Conservation (phyloP, 177 flowering plant species). For the Vitis hybrid region DNA sequence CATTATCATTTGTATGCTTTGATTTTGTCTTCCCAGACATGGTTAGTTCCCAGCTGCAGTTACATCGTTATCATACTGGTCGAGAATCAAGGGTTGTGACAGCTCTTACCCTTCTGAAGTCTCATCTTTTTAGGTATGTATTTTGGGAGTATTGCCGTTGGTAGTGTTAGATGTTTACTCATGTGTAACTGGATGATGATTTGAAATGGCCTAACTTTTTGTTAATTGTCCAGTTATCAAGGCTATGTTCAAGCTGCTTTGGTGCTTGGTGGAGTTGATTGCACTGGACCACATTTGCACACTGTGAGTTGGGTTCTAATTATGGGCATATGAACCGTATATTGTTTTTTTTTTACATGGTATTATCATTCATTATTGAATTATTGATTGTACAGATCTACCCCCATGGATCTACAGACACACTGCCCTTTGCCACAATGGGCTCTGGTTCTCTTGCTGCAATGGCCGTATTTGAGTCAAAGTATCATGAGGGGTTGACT, state of each 20-base stretch:
- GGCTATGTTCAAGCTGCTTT: conserved; percentile 92
- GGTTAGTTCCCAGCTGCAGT: conserved; percentile 35
- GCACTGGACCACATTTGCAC: conserved; percentile 95
- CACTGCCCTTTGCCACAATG: conserved; percentile 96
- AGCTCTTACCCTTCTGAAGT: conserved; percentile 81
- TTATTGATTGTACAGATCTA: conserved; percentile 58
- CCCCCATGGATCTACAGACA: conserved; percentile 98
- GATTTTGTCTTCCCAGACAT: no score
- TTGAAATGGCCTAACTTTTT: conserved; percentile 11
- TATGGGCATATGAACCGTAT: not conserved
- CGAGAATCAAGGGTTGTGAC: conserved; percentile 91
- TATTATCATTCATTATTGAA: no score
- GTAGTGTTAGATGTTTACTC: no score
- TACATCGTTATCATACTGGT: conserved; percentile 89
- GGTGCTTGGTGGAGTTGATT: conserved; percentile 99
- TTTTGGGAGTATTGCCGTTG: not conserved
- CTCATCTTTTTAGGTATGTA: conserved; percentile 75
- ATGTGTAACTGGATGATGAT: not conserved
- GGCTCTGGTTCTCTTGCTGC: conserved; percentile 58
- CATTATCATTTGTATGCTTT: no score
- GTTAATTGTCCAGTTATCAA: conserved; percentile 62
- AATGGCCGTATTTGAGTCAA: conserved; percentile 49
- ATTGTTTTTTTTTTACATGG: not conserved
- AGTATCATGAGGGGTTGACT: conserved; percentile 57
- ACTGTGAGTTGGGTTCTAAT: conserved; percentile 56